phyloP scores from a whole-genome alignment of 2,329 filamentous ascomycete species.

The Diaporthe sp. region DNA sequence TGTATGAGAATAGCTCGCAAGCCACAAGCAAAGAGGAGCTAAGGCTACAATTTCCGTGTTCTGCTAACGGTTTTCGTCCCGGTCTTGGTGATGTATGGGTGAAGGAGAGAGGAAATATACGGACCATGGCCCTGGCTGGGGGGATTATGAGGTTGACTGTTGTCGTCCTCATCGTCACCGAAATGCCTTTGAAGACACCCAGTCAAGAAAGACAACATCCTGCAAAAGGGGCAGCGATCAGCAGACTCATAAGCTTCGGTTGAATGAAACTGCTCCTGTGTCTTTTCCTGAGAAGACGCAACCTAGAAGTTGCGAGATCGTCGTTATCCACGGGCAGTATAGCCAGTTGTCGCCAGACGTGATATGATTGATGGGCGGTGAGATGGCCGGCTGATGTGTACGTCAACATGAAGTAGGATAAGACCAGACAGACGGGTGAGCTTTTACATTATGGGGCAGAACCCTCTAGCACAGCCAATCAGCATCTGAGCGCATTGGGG shows the following conservation, averaged over 20 bases:
- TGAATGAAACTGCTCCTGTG: neutral
- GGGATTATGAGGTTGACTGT: neutral
- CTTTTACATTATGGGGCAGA: conserved; percentile 17
- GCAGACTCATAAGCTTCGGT: no score
- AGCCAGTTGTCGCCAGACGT: neutral
- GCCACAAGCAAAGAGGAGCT: neutral
- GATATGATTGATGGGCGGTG: neutral
- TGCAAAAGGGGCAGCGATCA: neutral
- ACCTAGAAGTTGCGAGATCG: neutral
- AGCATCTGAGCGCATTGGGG: conserved; percentile 12
- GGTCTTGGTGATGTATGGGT: no score
- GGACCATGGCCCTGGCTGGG: neutral
- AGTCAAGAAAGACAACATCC: conserved; percentile 11
- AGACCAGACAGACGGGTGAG: neutral
- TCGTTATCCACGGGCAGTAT: neutral
- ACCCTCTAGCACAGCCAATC: conserved; percentile 11
- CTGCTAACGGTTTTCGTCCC: no score
- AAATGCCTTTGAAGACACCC: conserved; percentile 1
- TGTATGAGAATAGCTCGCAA: neutral
- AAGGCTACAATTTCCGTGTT: neutral
- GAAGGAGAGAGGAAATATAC: neutral
- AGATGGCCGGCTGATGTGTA: neutral
- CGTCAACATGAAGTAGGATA: neutral
- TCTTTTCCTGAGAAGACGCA: neutral
- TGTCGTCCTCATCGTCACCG: neutral